phyloP scores from a whole-genome alignment of 306 rosid species.

The Prunus padus region DNA sequence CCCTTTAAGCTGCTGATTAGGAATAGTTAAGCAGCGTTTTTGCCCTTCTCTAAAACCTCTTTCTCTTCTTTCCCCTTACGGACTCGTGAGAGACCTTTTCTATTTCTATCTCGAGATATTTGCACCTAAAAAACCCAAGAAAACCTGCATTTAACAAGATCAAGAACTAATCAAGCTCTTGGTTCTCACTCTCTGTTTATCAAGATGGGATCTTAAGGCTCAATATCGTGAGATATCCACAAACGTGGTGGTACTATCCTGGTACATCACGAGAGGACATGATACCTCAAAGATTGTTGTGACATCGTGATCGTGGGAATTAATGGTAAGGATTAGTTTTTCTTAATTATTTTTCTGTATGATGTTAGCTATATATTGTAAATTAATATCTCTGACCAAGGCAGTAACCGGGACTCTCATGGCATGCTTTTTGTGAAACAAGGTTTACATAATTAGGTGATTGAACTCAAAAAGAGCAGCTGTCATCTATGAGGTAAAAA shows the following conservation, averaged over 20 bases:
- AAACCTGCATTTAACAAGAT: too few species aligned
- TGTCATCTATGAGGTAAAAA: conserved; percentile 41
- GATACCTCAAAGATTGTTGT: conserved; percentile 47
- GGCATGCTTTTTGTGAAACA: conserved; percentile 13
- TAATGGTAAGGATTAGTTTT: conserved; percentile 27
- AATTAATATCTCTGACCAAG: background rate
- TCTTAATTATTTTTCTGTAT: background rate
- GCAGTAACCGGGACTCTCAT: background rate
- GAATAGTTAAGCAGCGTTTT: too few species aligned
- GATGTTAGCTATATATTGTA: background rate
- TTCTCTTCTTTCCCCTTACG: too few species aligned
- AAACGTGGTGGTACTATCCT: conserved; percentile 54
- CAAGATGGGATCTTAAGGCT: too few species aligned
- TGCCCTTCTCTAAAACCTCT: too few species aligned
- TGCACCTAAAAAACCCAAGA: too few species aligned
- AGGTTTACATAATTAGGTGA: conserved; percentile 52
- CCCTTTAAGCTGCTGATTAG: too few species aligned
- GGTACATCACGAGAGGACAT: conserved; percentile 53
- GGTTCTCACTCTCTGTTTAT: too few species aligned
- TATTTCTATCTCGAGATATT: too few species aligned
- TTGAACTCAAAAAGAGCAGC: conserved; percentile 52
- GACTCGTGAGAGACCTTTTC: too few species aligned
- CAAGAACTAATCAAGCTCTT: too few species aligned
- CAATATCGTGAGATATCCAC: conserved; percentile 28
- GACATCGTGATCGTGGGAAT: conserved; percentile 55